These are phyloP conservation scores for Penicillium sp. DNA, from an alignment of 2,329 filamentous ascomycete genomes.

Conservation along the genomic window DNA sequence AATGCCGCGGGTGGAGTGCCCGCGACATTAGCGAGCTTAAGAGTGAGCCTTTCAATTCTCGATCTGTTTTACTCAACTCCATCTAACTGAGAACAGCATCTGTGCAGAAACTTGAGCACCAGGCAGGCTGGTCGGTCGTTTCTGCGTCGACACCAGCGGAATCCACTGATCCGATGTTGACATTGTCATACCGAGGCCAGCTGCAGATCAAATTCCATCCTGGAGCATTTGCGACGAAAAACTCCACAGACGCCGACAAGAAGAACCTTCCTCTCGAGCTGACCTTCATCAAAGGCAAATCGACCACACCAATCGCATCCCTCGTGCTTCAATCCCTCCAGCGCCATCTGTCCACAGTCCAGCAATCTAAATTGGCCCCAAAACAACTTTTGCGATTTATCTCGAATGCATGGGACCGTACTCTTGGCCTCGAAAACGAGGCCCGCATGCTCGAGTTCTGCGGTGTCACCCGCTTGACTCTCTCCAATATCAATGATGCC, in stretches of 20 bases:
- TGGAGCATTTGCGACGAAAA: conserved; percentile 31
- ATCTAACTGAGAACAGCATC: conserved; percentile 30
- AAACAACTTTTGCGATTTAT: conserved; percentile 43
- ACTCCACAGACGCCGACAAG: conserved; percentile 23
- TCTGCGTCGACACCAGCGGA: conserved; percentile 34
- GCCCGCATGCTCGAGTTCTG: conserved; percentile 45
- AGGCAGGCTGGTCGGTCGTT: conserved; percentile 47
- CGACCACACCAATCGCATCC: conserved; percentile 37
- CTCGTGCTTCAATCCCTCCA: conserved; percentile 45
- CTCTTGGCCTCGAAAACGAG: conserved; percentile 42
- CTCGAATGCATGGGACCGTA: conserved; percentile 44
- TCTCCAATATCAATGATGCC: conserved; percentile 28
- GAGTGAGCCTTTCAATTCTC: conserved; percentile 50
- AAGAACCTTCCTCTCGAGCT: conserved; percentile 35
- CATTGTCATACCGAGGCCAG: conserved; percentile 43
- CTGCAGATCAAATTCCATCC: conserved; percentile 46
- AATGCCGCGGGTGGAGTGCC: conserved; percentile 84
- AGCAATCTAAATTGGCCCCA: conserved; percentile 35
- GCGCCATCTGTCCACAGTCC: conserved; percentile 35
- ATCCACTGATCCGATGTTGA: conserved; percentile 35
- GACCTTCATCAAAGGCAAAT: conserved; percentile 24
- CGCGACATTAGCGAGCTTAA: conserved; percentile 77
- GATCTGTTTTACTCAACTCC: not conserved
- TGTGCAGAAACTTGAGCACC: conserved; percentile 40
- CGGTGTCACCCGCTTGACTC: conserved; percentile 42